phyloP scores from a whole-genome alignment of 2,329 filamentous ascomycete species.

The Amesomyces nigricolor region DNA sequence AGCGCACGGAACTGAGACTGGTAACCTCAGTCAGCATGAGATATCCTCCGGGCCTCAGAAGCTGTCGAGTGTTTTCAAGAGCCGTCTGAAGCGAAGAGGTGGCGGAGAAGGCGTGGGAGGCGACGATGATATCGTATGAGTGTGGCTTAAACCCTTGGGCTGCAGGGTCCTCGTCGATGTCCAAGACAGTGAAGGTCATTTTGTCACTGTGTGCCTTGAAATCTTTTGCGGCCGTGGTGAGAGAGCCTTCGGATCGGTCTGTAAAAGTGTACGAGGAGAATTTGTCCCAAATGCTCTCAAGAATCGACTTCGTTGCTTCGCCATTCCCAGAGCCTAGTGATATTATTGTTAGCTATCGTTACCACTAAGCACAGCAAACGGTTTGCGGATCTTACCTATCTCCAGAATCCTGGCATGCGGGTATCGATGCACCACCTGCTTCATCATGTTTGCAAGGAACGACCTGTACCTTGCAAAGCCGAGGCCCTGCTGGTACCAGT shows the following conservation, averaged over 20 bases:
- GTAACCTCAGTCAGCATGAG: conserved; percentile 27
- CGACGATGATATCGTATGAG: conserved; percentile 35
- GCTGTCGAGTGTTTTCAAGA: conserved; percentile 29
- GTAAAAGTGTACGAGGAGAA: conserved; percentile 22
- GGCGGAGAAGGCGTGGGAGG: conserved; percentile 34
- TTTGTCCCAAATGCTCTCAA: conserved; percentile 1
- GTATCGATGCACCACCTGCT: conserved; percentile 18
- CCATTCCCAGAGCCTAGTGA: conserved; percentile 8
- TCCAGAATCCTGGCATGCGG: conserved; percentile 31
- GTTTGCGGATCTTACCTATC: conserved; percentile 18
- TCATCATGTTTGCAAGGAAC: conserved; percentile 9
- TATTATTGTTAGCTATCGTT: too few relatives aligned
- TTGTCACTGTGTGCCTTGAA: conserved; percentile 23
- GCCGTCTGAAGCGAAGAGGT: conserved; percentile 28
- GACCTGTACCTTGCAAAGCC: background rate
- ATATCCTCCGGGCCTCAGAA: conserved; percentile 37
- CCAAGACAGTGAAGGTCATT: conserved; percentile 29
- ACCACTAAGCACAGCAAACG: too few relatives aligned
- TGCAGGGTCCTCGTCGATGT: conserved; percentile 29
- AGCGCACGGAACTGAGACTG: background rate
- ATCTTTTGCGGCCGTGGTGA: conserved; percentile 26
- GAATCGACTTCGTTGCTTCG: conserved; percentile 29
- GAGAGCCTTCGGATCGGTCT: conserved; percentile 27
- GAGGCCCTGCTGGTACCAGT: background rate
- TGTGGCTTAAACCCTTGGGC: conserved; percentile 31